Evolutionary conservation across 192 early-diverging fungal genomes (phyloP).

Genomic region (Mortierella alpina): DNA sequence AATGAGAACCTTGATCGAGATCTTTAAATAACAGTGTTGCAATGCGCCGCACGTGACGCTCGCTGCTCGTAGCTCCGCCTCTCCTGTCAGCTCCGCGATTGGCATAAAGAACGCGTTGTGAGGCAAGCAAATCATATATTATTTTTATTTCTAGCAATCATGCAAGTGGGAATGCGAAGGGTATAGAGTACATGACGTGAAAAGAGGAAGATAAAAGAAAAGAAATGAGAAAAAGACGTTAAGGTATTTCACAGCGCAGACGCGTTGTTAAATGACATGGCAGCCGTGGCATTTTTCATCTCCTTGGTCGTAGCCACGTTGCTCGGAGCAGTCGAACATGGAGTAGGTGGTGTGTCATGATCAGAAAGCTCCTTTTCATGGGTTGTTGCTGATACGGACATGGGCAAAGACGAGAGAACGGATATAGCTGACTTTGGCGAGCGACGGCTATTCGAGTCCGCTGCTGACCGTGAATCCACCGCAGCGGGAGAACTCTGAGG

Average conservation of each 20-base stretch:
- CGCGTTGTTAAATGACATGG: not conserved
- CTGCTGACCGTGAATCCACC: not conserved
- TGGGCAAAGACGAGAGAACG: not conserved
- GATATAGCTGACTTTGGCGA: not conserved
- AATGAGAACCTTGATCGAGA: too few species aligned
- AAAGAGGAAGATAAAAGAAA: constrained; percentile 12
- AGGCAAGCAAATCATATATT: too few species aligned
- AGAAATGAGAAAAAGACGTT: constrained; percentile 7
- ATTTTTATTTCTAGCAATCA: too few species aligned
- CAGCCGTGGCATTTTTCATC: not conserved
- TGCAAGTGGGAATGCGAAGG: not conserved
- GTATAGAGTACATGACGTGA: not conserved
- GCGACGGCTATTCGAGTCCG: not conserved
- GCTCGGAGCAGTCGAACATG: constrained; percentile 6
- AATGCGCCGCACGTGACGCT: too few species aligned
- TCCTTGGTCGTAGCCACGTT: not conserved
- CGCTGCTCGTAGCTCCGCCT: too few species aligned
- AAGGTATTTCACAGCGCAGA: not conserved
- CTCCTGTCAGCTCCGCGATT: too few species aligned
- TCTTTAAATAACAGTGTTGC: too few species aligned
- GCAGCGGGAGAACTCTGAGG: too few species aligned
- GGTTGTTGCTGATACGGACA: not conserved
- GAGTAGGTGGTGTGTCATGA: constrained; percentile 8
- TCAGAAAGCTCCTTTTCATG: constrained; percentile 18
- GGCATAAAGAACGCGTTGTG: too few species aligned